Conservation (phyloP, 495 filamentous ascomycete species). For the Hypoxylon rickii region DNA sequence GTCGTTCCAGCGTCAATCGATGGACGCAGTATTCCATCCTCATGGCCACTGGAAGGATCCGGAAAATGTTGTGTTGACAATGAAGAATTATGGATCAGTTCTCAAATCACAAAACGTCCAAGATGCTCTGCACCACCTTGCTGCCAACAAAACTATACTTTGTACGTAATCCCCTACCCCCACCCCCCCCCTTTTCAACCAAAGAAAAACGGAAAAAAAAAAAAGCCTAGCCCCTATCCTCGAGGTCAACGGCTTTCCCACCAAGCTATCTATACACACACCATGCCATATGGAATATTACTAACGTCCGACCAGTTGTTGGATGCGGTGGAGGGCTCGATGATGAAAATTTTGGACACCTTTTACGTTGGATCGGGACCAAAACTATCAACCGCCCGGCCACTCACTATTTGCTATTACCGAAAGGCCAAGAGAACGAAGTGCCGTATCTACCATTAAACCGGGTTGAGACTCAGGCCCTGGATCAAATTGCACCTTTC, state of each 20-base stretch:
- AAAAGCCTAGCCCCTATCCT: too few relatives aligned
- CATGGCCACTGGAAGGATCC: neutral
- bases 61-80: neutral
- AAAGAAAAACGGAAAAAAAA: too few relatives aligned
- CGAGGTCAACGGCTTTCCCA: too few relatives aligned
- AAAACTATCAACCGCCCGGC: neutral
- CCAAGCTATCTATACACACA: too few relatives aligned
- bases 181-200: too few relatives aligned
- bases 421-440: neutral
- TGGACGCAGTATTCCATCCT: neutral
- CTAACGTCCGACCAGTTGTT: neutral
- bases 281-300: neutral
- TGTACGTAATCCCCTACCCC: too few relatives aligned
- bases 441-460: neutral
- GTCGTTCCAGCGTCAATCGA: neutral
- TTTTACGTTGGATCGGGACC: conserved; percentile 3
- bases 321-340: neutral
- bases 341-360: neutral
- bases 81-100: neutral
- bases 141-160: neutral
- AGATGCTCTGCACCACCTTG: neutral
- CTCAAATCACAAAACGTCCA: neutral
- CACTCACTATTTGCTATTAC: neutral
- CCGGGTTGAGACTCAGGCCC: neutral
- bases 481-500: neutral